A percentile compares a stretch with the other conserved stretches of the same genome.
These are phyloP conservation scores for Microascus cirrosus DNA, from an alignment of 2,329 filamentous ascomycete species.

Conservation along the genomic window DNA sequence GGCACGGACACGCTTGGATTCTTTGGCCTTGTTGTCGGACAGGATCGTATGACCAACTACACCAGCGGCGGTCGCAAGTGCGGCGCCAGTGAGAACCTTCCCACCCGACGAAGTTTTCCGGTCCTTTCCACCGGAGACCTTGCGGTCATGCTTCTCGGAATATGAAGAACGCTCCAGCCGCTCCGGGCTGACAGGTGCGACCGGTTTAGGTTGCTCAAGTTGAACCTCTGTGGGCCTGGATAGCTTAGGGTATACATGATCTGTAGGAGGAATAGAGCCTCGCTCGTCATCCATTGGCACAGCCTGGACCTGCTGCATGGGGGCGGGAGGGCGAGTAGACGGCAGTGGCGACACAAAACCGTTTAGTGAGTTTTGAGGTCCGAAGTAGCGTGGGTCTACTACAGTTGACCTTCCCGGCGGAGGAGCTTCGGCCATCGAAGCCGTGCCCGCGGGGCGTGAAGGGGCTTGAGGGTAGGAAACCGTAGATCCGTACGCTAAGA, in stretches of 20 bases:
- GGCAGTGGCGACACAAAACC: conserved; percentile 27
- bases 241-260: conserved; percentile 25
- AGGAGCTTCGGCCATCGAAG: not conserved
- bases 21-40: not conserved
- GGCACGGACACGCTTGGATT: not conserved
- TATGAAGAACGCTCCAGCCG: conserved; percentile 16
- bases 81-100: conserved; percentile 28
- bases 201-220: conserved; percentile 78
- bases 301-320: conserved; percentile 39
- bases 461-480: conserved; percentile 11
- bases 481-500: conserved; percentile 29
- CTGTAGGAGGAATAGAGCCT: conserved; percentile 33
- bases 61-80: conserved; percentile 36
- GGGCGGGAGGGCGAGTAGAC: not conserved
- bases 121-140: not conserved
- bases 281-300: conserved; percentile 51
- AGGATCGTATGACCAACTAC: conserved; percentile 24
- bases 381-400: conserved; percentile 48
- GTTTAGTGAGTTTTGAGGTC: conserved; percentile 48
- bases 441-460: not conserved
- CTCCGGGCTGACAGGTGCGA: conserved; percentile 54
- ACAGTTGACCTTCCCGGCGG: not conserved
- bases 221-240: conserved; percentile 45
- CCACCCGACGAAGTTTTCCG: conserved; percentile 8
- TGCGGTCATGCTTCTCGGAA: not conserved